These are phyloP conservation scores for Lycium barbarum DNA, from an alignment of 257 asterid species.

Conservation along the genomic window DNA sequence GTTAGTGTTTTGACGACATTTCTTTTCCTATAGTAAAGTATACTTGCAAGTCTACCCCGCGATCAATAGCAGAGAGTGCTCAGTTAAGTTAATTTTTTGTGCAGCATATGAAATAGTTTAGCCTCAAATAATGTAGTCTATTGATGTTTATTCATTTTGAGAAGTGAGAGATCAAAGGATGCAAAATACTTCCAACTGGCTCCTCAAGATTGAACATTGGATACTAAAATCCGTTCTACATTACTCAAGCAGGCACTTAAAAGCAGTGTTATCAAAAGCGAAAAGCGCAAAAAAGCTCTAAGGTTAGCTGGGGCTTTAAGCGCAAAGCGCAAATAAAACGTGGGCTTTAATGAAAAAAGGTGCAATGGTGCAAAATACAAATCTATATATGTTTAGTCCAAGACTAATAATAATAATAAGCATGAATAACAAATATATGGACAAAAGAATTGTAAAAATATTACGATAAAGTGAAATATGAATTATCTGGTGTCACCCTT, in stretches of 20 bases:
- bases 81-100: neutral
- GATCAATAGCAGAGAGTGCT: conserved; percentile 3
- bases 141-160: neutral
- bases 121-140: conserved; percentile 24
- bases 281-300: no score
- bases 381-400: no score
- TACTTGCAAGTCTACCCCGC: neutral
- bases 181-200: neutral
- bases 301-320: no score
- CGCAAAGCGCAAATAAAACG: no score
- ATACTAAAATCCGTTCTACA: neutral
- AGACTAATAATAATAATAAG: no score
- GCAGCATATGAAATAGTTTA: conserved; percentile 16
- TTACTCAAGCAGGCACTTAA: neutral
- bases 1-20: conserved; percentile 19
- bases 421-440: no score
- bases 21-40: neutral
- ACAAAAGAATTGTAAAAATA: no score
- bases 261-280: no score
- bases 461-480: no score
- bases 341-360: no score
- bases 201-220: neutral
- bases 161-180: conserved; percentile 19
- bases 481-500: no score
- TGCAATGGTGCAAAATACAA: no score